Evolutionary conservation across 805 yeast species (phyloP), one percentile per base, ranked within the genome.

Genomic region (Kodamaea kakaduensis): DNA sequence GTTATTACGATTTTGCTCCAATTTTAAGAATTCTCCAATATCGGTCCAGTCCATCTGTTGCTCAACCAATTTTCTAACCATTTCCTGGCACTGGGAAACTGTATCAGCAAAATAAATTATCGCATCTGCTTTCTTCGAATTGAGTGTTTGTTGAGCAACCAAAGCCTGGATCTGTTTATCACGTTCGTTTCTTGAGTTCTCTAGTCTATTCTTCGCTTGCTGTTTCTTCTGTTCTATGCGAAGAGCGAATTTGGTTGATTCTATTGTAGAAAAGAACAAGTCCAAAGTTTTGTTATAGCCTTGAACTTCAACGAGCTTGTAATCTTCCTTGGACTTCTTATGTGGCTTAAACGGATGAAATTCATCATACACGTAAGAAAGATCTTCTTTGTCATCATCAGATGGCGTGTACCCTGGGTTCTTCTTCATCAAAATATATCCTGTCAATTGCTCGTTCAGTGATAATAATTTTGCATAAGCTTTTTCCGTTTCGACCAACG

Each of bases 31-130:
- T 43, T 79, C 77, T 52, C 84, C 96, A 43, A 89, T 89, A 41
- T 86, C 82, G 27, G 75, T 74, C 98, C 98, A 90, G 54, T 90
- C 97, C 86, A 87, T 85, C 44, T 85, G 89, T 51, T 85, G 93
- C 37, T 81, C 79, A 4, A 88, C 43, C 36, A 87, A 60, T 1
- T 67, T 62, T 40, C 80, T 82, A 4, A 90, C 84, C 2, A 84
- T 80, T 6, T 53, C 57, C 40, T 75, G 81, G 31, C 93, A 87
- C 12, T 75, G 75, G 32, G 83, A 93, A 4, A 89, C 87, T 17
- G 75, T 46, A 17, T 77, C 78, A 4, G 90, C 82, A 53, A 83
- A 70, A 23, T 71, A 62, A 42, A 84, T 81, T 18, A 90, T 78
- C 4, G 83, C 63, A 43, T 78, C 81, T 8, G 95, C 97, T 45